Percentiles rank a stretch among this genome's conserved stretches.
Evolutionary conservation across 768 basidiomycete genomes (phyloP).

Genomic region (Podaxis pistillaris): DNA sequence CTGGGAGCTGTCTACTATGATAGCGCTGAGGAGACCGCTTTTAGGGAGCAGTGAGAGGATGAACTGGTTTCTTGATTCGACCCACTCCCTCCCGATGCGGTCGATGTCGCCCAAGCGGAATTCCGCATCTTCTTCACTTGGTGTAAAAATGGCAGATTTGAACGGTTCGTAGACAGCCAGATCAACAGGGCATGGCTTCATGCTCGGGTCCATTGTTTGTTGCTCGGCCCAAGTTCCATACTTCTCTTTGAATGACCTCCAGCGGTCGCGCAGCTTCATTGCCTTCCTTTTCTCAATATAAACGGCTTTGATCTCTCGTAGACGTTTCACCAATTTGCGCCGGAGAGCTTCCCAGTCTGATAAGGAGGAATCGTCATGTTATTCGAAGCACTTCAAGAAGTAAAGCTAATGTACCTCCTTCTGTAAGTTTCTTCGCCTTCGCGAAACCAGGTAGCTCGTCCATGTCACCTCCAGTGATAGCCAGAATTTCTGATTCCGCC

Average conservation of each 20-base stretch:
- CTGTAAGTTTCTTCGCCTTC: neutral
- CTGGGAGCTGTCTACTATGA: neutral
- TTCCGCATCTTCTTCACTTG: neutral
- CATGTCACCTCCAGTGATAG: neutral
- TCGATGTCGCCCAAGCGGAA: neutral
- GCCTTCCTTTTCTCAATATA: neutral
- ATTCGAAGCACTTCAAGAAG: neutral
- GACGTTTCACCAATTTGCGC: neutral
- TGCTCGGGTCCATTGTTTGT: neutral
- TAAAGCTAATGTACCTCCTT: neutral
- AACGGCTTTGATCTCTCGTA: neutral
- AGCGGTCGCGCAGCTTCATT: neutral
- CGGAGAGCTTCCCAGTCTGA: constrained; percentile 1
- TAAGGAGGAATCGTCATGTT: neutral
- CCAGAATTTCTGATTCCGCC: neutral
- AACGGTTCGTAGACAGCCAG: neutral
- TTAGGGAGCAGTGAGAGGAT: neutral
- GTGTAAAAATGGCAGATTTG: neutral
- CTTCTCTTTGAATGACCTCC: neutral
- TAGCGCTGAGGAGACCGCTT: neutral
- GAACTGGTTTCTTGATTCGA: neutral
- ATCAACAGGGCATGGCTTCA: neutral
- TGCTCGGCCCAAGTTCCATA: neutral
- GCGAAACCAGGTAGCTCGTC: neutral
- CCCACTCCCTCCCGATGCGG: neutral